Evolutionary conservation across 768 basidiomycete species (phyloP).

Genomic region (Omphalotus guepiniiformis): DNA sequence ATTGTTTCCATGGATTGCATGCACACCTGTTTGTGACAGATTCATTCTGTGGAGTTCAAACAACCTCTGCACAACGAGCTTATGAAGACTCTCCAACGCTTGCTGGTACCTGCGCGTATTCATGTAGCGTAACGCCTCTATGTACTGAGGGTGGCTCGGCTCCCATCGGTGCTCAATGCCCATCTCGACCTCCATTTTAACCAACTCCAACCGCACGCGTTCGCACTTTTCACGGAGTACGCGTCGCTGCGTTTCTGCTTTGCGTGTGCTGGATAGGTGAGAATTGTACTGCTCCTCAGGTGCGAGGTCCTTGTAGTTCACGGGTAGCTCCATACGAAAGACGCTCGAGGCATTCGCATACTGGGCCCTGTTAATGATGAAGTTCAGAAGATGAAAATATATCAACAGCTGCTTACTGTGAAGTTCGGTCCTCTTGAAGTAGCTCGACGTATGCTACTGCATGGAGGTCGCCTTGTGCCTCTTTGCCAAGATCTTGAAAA

Average conservation of each 20-base stretch:
- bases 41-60: slow-evolving; percentile 37
- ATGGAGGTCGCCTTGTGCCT: slow-evolving; percentile 22
- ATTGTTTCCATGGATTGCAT: background rate
- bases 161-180: slow-evolving; percentile 25
- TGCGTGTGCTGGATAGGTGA: slow-evolving; percentile 16
- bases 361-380: slow-evolving; percentile 10
- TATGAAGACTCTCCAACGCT: slow-evolving; percentile 27
- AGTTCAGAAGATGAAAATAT: background rate
- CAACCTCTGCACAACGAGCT: slow-evolving; percentile 27
- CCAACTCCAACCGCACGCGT: slow-evolving; percentile 14
- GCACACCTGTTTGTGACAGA: slow-evolving; percentile 28
- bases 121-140: slow-evolving; percentile 11
- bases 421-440: slow-evolving; percentile 15
- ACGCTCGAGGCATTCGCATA: slow-evolving; percentile 4
- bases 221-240: slow-evolving; percentile 14
- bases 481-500: slow-evolving; percentile 22
- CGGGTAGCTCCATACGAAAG: slow-evolving; percentile 14
- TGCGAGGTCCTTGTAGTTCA: slow-evolving; percentile 10
- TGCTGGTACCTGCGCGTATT: slow-evolving; percentile 18
- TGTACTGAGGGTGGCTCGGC: slow-evolving; percentile 19
- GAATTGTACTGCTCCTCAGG: slow-evolving; percentile 11
- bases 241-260: slow-evolving; percentile 20
- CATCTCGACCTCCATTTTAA: slow-evolving; percentile 19
- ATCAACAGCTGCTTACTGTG: slow-evolving; percentile 6
- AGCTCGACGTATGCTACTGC: slow-evolving; percentile 28